These are phyloP conservation scores for Trichosanthes cucumerina DNA, from an alignment of 306 rosid genomes.

Conservation along the genomic window DNA sequence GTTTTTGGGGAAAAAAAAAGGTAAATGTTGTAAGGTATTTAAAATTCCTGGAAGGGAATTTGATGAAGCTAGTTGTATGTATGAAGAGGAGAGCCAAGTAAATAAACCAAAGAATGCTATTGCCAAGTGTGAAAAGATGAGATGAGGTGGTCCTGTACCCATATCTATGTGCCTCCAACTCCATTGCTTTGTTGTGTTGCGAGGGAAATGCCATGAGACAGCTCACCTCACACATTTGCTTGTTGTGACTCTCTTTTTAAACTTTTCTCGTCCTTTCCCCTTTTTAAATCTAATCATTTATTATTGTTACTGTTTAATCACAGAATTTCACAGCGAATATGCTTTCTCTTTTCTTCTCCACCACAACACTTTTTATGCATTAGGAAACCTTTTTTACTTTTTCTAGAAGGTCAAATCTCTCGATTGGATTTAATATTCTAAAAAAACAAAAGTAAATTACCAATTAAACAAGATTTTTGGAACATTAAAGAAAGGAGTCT, in stretches of 20 bases:
- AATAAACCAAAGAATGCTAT: slow-evolving; percentile 9
- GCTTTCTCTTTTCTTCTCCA: not conserved
- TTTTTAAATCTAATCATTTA: not conserved
- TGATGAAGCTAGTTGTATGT: not conserved
- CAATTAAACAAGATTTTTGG: too few species aligned
- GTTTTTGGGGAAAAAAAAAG: not conserved
- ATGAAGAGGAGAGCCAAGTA: not conserved
- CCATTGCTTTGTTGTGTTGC: slow-evolving; percentile 27
- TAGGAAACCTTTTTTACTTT: too few species aligned
- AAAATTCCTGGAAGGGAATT: not conserved
- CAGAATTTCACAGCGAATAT: not conserved
- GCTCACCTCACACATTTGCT: slow-evolving; percentile 11
- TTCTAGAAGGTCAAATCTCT: too few species aligned
- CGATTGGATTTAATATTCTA: too few species aligned
- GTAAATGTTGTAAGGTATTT: not conserved
- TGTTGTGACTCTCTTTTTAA: not conserved
- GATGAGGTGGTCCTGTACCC: slow-evolving; percentile 87
- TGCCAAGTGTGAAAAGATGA: not conserved
- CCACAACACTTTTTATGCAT: not conserved
- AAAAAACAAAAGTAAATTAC: not conserved
- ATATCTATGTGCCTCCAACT: slow-evolving; percentile 17
- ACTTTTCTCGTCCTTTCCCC: not conserved
- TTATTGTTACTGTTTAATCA: slow-evolving; percentile 1
- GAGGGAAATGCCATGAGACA: slow-evolving; percentile 45
- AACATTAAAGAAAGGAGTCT: too few species aligned